phyloP scores from a whole-genome alignment of 2,329 filamentous ascomycete genomes.

The Hypomyces rosellus region DNA sequence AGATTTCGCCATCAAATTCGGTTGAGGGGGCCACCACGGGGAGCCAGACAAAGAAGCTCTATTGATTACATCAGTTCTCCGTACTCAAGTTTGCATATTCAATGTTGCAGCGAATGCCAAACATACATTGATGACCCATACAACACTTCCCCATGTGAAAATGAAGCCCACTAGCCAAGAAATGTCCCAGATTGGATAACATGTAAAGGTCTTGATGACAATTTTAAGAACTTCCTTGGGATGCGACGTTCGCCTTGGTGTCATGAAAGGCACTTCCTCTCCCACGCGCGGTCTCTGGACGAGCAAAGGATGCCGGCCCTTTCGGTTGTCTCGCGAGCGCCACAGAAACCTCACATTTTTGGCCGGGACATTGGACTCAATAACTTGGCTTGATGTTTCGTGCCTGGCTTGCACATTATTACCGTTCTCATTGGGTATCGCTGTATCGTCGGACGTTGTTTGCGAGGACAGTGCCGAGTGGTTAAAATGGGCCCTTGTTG shows the following conservation, averaged over 20 bases:
- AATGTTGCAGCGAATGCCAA: constrained; percentile 37
- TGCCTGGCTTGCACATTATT: constrained; percentile 1
- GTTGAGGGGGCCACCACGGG: constrained; percentile 47
- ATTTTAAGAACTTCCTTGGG: constrained; percentile 19
- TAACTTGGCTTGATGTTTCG: constrained; percentile 1
- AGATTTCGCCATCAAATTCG: constrained; percentile 47
- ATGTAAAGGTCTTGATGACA: constrained; percentile 29
- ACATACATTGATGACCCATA: constrained; percentile 18
- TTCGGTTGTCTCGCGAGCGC: constrained; percentile 38
- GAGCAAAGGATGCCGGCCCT: constrained; percentile 31
- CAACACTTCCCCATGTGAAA: constrained; percentile 31
- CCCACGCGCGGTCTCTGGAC: constrained; percentile 20
- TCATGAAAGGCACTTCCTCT: constrained; percentile 10
- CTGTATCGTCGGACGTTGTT: neutral
- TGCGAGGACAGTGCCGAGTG: neutral
- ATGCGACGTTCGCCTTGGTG: constrained; percentile 20
- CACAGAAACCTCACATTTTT: constrained; percentile 30
- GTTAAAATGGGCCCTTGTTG: constrained; percentile 11
- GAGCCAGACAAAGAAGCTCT: constrained; percentile 59
- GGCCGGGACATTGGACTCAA: neutral
- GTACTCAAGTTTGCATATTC: neutral
- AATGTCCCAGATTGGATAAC: constrained; percentile 36
- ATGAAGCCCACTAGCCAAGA: constrained; percentile 35
- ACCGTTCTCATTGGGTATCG: constrained; percentile 4
- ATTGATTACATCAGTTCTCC: constrained; percentile 39